A percentile compares a stretch with the other conserved stretches of the same genome.
Evolutionary conservation across 441 rosid species (phyloP).

Genomic region (Kokia cookei): DNA sequence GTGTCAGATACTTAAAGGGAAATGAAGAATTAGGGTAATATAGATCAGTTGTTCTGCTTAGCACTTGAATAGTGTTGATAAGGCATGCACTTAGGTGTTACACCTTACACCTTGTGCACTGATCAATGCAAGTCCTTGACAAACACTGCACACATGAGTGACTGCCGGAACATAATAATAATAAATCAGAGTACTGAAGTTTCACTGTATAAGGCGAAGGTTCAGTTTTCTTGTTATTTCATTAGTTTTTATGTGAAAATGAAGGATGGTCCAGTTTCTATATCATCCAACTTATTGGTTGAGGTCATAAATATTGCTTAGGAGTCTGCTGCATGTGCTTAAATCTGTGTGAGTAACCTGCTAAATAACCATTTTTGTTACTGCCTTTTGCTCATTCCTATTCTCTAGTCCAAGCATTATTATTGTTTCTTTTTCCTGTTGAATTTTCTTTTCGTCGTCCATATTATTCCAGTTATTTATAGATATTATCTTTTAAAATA

Average conservation of each 20-base stretch:
- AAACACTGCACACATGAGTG: no score
- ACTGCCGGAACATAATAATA: no score
- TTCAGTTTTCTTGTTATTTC: background rate
- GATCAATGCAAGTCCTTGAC: no score
- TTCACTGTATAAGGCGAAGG: background rate
- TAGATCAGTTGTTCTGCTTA: background rate
- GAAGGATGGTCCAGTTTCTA: background rate
- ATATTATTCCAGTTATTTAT: background rate
- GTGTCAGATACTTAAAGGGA: background rate
- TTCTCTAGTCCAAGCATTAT: background rate
- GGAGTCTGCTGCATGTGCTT: no score
- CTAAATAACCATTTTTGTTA: background rate
- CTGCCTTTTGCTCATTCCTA: background rate
- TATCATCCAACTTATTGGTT: background rate
- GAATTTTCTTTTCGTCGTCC: background rate
- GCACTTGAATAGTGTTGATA: background rate
- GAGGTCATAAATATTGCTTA: background rate
- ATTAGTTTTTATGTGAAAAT: background rate
- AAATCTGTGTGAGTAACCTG: no score
- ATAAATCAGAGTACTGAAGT: background rate
- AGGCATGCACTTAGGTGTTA: no score
- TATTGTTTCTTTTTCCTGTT: background rate
- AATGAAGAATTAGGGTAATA: background rate
- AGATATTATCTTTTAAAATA: background rate
- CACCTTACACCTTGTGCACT: no score